These are phyloP conservation scores for Pestalotiopsis fici DNA, from an alignment of 2,329 filamentous ascomycete species.

Conservation along the genomic window DNA sequence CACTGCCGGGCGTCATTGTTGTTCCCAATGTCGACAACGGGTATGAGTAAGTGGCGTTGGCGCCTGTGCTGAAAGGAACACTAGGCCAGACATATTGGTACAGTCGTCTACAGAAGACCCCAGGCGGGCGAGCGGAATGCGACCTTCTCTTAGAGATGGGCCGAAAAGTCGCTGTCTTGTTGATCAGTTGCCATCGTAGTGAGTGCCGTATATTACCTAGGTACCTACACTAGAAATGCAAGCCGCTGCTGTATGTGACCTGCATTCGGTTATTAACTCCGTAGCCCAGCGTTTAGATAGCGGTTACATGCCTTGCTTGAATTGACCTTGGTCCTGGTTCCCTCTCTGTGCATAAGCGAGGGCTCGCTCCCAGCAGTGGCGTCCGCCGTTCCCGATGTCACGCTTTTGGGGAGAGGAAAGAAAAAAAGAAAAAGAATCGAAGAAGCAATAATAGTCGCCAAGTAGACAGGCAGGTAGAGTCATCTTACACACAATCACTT, in stretches of 20 bases:
- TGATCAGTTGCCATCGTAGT: background rate
- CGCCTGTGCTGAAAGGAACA: background rate
- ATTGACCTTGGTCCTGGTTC: background rate
- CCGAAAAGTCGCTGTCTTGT: background rate
- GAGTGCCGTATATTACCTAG: no score
- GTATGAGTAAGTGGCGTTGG: background rate
- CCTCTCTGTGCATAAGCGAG: conserved; percentile 1
- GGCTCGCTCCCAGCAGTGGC: background rate
- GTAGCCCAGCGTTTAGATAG: background rate
- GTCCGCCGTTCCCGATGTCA: background rate
- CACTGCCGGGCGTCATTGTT: no score
- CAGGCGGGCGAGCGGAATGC: background rate
- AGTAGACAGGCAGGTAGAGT: no score
- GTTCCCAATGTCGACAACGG: no score
- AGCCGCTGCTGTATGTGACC: background rate
- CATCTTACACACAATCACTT: background rate
- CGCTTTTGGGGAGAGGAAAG: background rate
- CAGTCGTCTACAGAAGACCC: background rate
- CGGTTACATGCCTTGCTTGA: background rate
- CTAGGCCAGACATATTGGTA: background rate
- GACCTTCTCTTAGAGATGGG: background rate
- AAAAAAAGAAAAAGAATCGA: background rate
- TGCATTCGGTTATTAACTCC: background rate
- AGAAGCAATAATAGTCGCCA: no score
- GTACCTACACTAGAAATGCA: no score